Conservation (phyloP, 176 grass and related monocot species). For the Ensete glaucum region DNA sequence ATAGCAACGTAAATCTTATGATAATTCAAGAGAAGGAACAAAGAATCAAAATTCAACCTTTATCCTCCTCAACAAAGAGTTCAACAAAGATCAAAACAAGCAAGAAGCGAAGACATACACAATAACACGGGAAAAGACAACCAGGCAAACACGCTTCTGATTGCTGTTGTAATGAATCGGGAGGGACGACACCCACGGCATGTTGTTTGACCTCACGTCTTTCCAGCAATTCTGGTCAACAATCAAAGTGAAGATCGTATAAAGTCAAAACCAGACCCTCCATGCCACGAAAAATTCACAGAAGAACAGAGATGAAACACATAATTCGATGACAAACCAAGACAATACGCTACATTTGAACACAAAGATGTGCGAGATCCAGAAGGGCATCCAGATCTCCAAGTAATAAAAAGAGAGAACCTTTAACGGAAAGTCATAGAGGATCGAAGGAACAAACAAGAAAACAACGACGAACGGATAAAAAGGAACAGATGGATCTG, state of each 20-base stretch:
- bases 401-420: neutral
- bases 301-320: neutral
- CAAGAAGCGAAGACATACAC: constrained; percentile 27
- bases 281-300: neutral
- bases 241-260: neutral
- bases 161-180: constrained; percentile 27
- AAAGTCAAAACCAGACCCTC: neutral
- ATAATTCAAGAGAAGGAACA: neutral
- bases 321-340: neutral
- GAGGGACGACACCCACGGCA: constrained; percentile 50
- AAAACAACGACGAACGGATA: neutral
- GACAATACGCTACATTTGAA: neutral
- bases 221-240: neutral
- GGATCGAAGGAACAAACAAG: neutral
- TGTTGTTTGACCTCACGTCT: constrained; percentile 27
- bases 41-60: neutral
- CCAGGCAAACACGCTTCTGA: constrained; percentile 43
- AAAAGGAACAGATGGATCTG: neutral
- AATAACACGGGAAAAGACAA: constrained; percentile 59
- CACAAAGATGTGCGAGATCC: neutral
- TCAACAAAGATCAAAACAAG: neutral
- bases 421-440: neutral
- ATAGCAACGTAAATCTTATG: neutral
- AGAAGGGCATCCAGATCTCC: neutral
- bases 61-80: neutral